These are phyloP conservation scores for Solanum virginianum DNA, from an alignment of 257 asterid genomes.

Conservation along the genomic window DNA sequence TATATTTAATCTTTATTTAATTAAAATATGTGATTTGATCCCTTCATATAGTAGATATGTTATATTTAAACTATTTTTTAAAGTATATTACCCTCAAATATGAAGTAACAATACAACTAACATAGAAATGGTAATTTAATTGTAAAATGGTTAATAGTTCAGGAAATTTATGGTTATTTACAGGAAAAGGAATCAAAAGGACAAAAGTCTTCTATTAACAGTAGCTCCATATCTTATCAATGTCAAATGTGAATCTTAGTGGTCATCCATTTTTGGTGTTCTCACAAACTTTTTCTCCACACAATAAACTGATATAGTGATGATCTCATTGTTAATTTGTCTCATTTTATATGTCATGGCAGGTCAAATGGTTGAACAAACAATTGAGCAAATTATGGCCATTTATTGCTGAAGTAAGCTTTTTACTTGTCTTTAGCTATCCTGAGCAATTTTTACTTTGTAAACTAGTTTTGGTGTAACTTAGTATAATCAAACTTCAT, in stretches of 20 bases:
- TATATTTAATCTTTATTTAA: too few relatives aligned
- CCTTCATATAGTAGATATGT: neutral
- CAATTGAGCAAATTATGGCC: slow-evolving; percentile 94
- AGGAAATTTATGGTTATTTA: neutral
- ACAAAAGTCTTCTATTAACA: neutral
- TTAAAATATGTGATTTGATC: too few relatives aligned
- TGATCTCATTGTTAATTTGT: neutral
- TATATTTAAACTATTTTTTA: neutral
- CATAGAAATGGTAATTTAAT: neutral
- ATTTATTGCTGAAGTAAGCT: slow-evolving; percentile 89
- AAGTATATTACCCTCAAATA: neutral
- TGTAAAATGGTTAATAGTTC: neutral
- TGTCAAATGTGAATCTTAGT: neutral
- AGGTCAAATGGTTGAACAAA: slow-evolving; percentile 98
- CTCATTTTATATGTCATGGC: slow-evolving; percentile 8
- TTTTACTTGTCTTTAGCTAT: neutral
- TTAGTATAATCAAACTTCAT: neutral
- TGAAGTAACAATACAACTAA: neutral
- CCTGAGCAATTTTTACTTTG: neutral
- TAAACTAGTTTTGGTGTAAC: neutral
- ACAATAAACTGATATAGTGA: neutral
- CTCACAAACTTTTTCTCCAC: neutral
- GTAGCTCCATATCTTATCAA: neutral
- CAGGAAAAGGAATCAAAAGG: neutral
- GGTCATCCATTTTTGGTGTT: neutral